Evolutionary conservation across 108 stramenopile genomes (phyloP).

Genomic region (Cyclostephanos tholiformis): DNA sequence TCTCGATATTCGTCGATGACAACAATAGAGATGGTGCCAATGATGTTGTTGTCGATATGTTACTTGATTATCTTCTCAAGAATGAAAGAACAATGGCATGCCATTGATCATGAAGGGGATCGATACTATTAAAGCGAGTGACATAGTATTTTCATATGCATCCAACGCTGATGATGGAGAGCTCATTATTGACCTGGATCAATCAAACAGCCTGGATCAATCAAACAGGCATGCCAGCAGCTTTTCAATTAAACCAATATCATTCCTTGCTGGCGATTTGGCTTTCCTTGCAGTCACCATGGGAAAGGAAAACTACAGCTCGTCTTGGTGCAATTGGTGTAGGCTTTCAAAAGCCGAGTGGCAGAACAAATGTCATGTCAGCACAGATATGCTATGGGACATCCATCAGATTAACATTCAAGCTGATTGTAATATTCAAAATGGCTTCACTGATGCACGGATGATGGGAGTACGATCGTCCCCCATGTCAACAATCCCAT

Average conservation of each 20-base stretch:
- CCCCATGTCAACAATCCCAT: not conserved
- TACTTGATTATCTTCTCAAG: not conserved
- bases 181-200: too few species aligned
- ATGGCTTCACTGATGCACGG: not conserved
- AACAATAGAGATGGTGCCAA: not conserved
- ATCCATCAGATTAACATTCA: not conserved
- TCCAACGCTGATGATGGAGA: too few species aligned
- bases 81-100: not conserved
- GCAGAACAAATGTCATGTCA: not conserved
- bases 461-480: not conserved
- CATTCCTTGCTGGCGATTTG: too few species aligned
- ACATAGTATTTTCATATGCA: too few species aligned
- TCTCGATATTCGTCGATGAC: not conserved
- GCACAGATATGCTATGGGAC: not conserved
- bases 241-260: too few species aligned
- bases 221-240: too few species aligned
- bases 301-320: not conserved
- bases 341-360: not conserved
- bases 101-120: conserved; percentile 9
- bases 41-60: not conserved
- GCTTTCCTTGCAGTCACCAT: conserved; percentile 1
- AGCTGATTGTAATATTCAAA: not conserved
- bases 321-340: conserved; percentile 2
- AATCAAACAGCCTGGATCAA: not conserved
- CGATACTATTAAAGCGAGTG: not conserved